Percentiles rank a stretch among this genome's conserved stretches.
These are phyloP conservation scores for Craspedostauros australis DNA, from an alignment of 108 stramenopile genomes.

Conservation along the genomic window DNA sequence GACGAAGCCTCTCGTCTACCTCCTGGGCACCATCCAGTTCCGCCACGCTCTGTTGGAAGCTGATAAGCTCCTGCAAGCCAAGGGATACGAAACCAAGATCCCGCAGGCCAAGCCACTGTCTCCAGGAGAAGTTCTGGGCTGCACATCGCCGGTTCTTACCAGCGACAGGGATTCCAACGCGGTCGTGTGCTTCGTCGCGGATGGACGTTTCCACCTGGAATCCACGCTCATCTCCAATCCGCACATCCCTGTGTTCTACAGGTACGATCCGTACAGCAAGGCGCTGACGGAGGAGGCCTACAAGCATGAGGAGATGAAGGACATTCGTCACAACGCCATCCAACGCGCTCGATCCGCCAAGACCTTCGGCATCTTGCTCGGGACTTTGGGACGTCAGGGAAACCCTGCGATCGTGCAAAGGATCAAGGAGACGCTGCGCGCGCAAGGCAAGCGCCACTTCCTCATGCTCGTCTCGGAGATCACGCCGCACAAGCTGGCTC, in stretches of 20 bases:
- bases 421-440: constrained; percentile 46
- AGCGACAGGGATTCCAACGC: constrained; percentile 14
- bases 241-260: constrained; percentile 57
- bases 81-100: constrained; percentile 28
- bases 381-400: constrained; percentile 98
- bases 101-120: constrained; percentile 90
- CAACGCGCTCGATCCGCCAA: constrained; percentile 24
- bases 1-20: constrained; percentile 15
- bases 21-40: constrained; percentile 85
- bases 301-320: constrained; percentile 83
- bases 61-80: constrained; percentile 20
- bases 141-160: constrained; percentile 84
- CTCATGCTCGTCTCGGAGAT: constrained; percentile 90
- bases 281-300: constrained; percentile 87
- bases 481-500: constrained; percentile 78
- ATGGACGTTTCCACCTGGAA: constrained; percentile 98
- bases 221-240: constrained; percentile 97
- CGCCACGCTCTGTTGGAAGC: constrained; percentile 84
- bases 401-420: constrained; percentile 88
- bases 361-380: constrained; percentile 88
- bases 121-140: constrained; percentile 95
- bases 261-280: constrained; percentile 97
- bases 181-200: constrained; percentile 91
- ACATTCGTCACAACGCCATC: constrained; percentile 62
- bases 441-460: constrained; percentile 51